phyloP scores from a whole-genome alignment of 768 basidiomycete species.

The Exidia glandulosa region DNA sequence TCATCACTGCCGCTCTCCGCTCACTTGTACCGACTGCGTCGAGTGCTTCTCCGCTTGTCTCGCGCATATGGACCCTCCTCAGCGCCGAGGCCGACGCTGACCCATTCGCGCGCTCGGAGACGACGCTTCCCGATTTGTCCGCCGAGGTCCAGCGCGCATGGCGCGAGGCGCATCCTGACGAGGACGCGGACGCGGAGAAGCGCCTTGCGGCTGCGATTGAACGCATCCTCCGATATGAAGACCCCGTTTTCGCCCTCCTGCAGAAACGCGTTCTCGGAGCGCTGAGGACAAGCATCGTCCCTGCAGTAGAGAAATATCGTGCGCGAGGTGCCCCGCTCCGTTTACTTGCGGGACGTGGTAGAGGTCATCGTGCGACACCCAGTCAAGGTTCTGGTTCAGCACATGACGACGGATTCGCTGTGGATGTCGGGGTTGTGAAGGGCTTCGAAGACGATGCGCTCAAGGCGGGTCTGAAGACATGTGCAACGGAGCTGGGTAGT shows the following conservation, averaged over 20 bases:
- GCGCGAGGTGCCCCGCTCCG: slow-evolving; percentile 11
- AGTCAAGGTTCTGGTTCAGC: slow-evolving; percentile 19
- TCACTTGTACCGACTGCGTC: slow-evolving; percentile 44
- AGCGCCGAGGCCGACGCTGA: neutral
- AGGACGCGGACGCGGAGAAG: slow-evolving; percentile 31
- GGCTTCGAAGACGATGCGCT: slow-evolving; percentile 61
- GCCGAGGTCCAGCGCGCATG: neutral
- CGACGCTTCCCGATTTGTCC: slow-evolving; percentile 9
- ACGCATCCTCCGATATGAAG: slow-evolving; percentile 46
- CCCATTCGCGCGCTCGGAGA: slow-evolving; percentile 3
- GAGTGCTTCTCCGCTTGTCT: slow-evolving; percentile 57
- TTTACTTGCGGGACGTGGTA: slow-evolving; percentile 23
- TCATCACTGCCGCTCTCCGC: slow-evolving; percentile 51
- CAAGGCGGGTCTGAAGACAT: slow-evolving; percentile 14
- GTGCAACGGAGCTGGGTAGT: neutral
- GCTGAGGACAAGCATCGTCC: slow-evolving; percentile 17
- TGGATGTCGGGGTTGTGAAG: slow-evolving; percentile 28
- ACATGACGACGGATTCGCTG: slow-evolving; percentile 5
- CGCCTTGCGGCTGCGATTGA: slow-evolving; percentile 49
- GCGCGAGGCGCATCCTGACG: slow-evolving; percentile 14
- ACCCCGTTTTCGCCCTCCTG: slow-evolving; percentile 57
- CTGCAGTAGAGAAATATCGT: slow-evolving; percentile 4
- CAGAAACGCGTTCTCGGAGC: slow-evolving; percentile 45
- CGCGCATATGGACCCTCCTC: slow-evolving; percentile 34
- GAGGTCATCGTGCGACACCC: slow-evolving; percentile 11